Evolutionary conservation across 2,329 filamentous ascomycete species (phyloP).

Genomic region (Xylariales sp.): DNA sequence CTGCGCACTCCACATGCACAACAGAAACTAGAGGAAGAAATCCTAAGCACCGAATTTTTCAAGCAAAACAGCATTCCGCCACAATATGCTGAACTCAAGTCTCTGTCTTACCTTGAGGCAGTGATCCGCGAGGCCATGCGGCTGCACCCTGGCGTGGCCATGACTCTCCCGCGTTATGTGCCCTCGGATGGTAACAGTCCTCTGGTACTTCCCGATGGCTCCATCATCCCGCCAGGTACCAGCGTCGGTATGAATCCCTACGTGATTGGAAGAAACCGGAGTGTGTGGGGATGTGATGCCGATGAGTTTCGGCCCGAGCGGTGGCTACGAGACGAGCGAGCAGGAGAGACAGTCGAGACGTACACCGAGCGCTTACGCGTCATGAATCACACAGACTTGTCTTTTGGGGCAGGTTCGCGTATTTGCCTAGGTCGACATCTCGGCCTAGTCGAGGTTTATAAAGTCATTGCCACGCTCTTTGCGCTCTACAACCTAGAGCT

Average conservation of each 20-base stretch:
- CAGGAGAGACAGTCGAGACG: slow-evolving; percentile 14
- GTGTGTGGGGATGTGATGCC: slow-evolving; percentile 32
- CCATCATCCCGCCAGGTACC: slow-evolving; percentile 19
- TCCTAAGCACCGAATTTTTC: slow-evolving; percentile 25
- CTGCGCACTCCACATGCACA: slow-evolving; percentile 19
- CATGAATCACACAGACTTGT: slow-evolving; percentile 40
- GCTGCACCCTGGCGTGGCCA: slow-evolving; percentile 34
- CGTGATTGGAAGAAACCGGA: slow-evolving; percentile 23
- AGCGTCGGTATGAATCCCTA: slow-evolving; percentile 23
- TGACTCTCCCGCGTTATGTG: slow-evolving; percentile 37
- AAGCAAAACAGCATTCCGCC: slow-evolving; percentile 7
- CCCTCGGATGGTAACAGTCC: slow-evolving; percentile 29
- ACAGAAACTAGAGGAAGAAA: slow-evolving; percentile 24
- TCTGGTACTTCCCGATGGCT: slow-evolving; percentile 19
- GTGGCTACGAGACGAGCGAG: slow-evolving; percentile 28
- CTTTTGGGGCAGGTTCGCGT: slow-evolving; percentile 7
- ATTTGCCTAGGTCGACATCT: slow-evolving; percentile 14
- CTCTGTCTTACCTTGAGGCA: slow-evolving; percentile 31
- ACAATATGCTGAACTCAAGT: slow-evolving; percentile 8
- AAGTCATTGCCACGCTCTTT: slow-evolving; percentile 30
- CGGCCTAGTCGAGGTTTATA: slow-evolving; percentile 21
- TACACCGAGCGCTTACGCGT: slow-evolving; percentile 40
- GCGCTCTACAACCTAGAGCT: slow-evolving; percentile 25
- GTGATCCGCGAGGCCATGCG: slow-evolving; percentile 41
- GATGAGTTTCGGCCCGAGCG: slow-evolving; percentile 34